Evolutionary conservation across 78 protist genomes (phyloP), one percentile per base, ranked within the genome.

Genomic region (Guillardia theta): DNA sequence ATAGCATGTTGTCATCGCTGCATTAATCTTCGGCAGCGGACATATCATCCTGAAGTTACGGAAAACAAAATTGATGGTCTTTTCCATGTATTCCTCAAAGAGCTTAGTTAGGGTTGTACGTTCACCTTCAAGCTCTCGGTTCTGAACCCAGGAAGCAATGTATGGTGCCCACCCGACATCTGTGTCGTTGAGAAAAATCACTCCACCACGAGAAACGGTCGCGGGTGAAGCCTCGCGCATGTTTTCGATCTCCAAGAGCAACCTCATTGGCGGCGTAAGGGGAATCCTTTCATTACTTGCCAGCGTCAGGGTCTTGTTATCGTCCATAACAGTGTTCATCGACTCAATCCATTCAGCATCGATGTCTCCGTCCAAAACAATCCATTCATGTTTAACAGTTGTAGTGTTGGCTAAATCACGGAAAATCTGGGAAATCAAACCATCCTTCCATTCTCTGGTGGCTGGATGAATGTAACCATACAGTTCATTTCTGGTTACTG

Each of bases 301-400:
- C n/a, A 98, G 97, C 43, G 99, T 98, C 36, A 98, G 95, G 62
- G 97, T 93, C 96, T 96, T 97, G 97, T 98, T 98, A 93, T 98
- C 99, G 95, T 98, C 99, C 98, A 97, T 96, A 8, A 97, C 98
- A 3, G 98, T 97, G 98, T 98, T 98, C 95, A 98, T 92, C 41
- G 98, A 96, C 95, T 98, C 99, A 83, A 98, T 87, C 92, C 92
- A 87, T 64, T 87, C 92, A 18, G 92, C 83, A 54, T 98, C 99
- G 54, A 98, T 94, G 94, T 97, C 97, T 41, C 98, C 98, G 90
- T 98, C 99, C 12, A 98, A 97, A 37, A 98, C 76, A 43, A 98
- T 87, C 98, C 98, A 98, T 92, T 97, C 94, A 83, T 77, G 53
- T 44, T 0, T 10, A n/a, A 53, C 90, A 4, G 90, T 39, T 45